Evolutionary conservation across 2,329 filamentous ascomycete species (phyloP), one percentile per base, ranked within the genome.

Genomic region (Fusarium sacchari): DNA sequence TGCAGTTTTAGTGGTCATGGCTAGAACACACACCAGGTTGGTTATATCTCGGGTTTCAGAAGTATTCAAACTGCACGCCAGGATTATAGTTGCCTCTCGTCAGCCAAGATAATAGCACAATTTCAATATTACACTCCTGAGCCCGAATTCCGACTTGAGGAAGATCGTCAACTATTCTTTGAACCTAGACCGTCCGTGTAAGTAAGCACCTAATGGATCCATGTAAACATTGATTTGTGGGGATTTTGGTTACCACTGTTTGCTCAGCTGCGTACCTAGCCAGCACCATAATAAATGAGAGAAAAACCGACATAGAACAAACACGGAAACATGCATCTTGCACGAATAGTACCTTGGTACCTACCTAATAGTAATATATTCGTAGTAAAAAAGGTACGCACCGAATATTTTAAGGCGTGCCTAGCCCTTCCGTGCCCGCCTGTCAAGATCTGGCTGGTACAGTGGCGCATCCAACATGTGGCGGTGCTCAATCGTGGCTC

Each of bases 401-500:
- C 12, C 18, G 18, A 36, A n/a, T 14, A 26, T 43, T 22, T 26
- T 9, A 40, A 30, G n/a, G 37, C 6, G 12, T 28, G 22, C 22
- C 46, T 18, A 18, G 55, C n/a, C 10, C 20, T 11, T 28, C 26
- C 17, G 9, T 36, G 28, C n/a, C 18, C 44, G 9, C n/a, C 18
- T 50, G 9, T 60, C 34, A 64, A 61, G 24, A 44, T 52, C 20
- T 47, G 20, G 37, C 30, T 65, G 28, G 39, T 32, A 32, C 13
- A 50, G 65, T 71, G 74, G 61, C 69, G 56, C 5, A 36, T 18
- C 2, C 3, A 3, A 3, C 8, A 17, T 44, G 72, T 75, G 74
- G 74, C 74, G 46, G 43, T 67, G 67, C 50, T 32, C 72, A 4
- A 20, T 28, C 12, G 75, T 74, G 72, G 72, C 68, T 44, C 52